Conservation (phyloP, 78 protist genomes). For the Tieghemostelium lacteum region DNA sequence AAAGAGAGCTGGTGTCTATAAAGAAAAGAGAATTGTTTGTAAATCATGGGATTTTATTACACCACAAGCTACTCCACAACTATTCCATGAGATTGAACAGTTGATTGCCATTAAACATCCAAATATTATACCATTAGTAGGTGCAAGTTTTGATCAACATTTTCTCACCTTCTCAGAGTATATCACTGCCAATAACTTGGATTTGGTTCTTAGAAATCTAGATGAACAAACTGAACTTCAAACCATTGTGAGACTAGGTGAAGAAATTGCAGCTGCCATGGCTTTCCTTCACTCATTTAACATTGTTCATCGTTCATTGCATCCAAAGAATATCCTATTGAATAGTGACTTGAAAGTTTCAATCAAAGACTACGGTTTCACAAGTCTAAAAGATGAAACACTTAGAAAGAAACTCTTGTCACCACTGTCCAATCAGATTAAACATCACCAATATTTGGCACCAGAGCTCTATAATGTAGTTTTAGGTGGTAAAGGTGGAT, state of each 20-base stretch:
- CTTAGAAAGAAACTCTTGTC: constrained; percentile 20
- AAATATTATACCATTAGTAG: constrained; percentile 53
- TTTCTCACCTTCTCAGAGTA: constrained; percentile 49
- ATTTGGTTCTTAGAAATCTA: constrained; percentile 33
- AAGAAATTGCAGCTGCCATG: constrained; percentile 64
- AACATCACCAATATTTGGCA: constrained; percentile 62
- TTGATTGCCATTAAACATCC: constrained; percentile 71
- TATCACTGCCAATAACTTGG: constrained; percentile 66
- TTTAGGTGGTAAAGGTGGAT: constrained; percentile 56
- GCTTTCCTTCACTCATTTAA: constrained; percentile 63
- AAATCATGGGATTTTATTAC: constrained; percentile 61
- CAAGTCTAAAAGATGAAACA: constrained; percentile 61
- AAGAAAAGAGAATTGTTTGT: constrained; percentile 55
- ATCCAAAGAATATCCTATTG: constrained; percentile 65
- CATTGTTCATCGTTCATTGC: constrained; percentile 62
- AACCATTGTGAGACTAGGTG: constrained; percentile 36
- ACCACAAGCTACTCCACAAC: constrained; percentile 58
- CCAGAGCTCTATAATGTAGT: constrained; percentile 59
- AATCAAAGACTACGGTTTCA: constrained; percentile 69
- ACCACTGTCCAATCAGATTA: constrained; percentile 17
- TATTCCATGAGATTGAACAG: constrained; percentile 67
- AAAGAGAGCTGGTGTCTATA: constrained; percentile 47
- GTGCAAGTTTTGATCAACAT: constrained; percentile 34
- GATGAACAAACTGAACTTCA: constrained; percentile 57
- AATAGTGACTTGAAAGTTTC: constrained; percentile 60